Conservation (phyloP, 2,329 filamentous ascomycete genomes). For the Sarocladium strictum region DNA sequence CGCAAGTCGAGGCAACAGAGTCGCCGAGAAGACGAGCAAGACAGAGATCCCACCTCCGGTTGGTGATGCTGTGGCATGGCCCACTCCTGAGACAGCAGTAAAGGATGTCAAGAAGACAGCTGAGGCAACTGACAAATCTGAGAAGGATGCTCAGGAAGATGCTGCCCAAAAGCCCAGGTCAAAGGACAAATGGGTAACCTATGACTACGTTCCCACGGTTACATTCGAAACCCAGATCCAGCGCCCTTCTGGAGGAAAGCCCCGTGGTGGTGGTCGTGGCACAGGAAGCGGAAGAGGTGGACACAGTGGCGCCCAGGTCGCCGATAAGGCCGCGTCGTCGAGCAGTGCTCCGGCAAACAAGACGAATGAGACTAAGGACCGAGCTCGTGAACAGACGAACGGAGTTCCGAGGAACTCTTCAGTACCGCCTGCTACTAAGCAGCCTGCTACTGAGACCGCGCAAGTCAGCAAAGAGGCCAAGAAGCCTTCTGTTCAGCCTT, state of each 20-base stretch:
- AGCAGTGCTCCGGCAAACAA: conserved; percentile 13
- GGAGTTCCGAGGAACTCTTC: conserved; percentile 29
- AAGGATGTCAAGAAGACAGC: conserved; percentile 60
- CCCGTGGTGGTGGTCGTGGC: conserved; percentile 42
- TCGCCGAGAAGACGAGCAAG: conserved; percentile 23
- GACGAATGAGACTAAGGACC: conserved; percentile 26
- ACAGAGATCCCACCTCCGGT: conserved; percentile 52
- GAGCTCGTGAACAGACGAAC: conserved; percentile 28
- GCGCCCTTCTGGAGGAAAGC: conserved; percentile 41
- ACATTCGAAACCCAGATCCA: conserved; percentile 81
- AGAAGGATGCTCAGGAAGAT: conserved; percentile 57
- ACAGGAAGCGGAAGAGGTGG: conserved; percentile 32
- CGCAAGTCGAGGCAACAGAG: conserved; percentile 41
- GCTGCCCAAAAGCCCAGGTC: conserved; percentile 42
- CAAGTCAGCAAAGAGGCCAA: conserved; percentile 39
- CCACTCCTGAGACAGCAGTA: conserved; percentile 72
- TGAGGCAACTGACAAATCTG: conserved; percentile 57
- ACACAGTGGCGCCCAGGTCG: conserved; percentile 21
- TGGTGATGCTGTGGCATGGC: conserved; percentile 77
- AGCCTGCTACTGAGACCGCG: conserved; percentile 35
- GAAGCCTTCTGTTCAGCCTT: conserved; percentile 31
- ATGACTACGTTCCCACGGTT: conserved; percentile 78
- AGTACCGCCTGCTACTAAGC: conserved; percentile 35
- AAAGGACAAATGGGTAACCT: conserved; percentile 82
- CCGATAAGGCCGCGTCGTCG: conserved; percentile 30